Evolutionary conservation across 2,329 filamentous ascomycete genomes (phyloP).

Genomic region (Sphaceloma murrayae): DNA sequence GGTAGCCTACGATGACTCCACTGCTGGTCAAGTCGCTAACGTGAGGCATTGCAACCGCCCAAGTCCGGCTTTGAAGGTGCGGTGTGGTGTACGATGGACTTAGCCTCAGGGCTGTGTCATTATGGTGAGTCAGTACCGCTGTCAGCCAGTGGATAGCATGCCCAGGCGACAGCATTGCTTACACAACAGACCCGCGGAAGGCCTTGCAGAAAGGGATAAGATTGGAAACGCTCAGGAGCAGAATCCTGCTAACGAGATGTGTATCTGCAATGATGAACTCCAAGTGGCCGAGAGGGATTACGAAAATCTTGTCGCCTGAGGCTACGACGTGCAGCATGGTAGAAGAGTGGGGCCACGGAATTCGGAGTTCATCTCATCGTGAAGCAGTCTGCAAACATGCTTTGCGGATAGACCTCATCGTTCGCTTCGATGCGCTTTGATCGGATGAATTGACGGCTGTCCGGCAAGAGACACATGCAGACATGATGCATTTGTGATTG

Average conservation of each 20-base stretch:
- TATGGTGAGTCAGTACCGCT: conserved; percentile 2
- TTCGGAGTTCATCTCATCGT: conserved; percentile 14
- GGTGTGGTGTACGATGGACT: too few relatives aligned
- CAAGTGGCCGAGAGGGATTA: not conserved
- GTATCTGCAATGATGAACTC: not conserved
- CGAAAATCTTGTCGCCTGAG: conserved; percentile 10
- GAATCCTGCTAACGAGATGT: conserved; percentile 7
- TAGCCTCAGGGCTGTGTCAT: too few relatives aligned
- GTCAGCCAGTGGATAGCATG: not conserved
- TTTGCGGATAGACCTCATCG: too few relatives aligned
- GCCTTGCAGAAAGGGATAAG: too few relatives aligned
- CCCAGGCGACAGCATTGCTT: conserved; percentile 1
- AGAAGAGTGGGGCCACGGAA: conserved; percentile 6
- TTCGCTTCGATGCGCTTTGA: too few relatives aligned
- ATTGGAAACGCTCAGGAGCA: too few relatives aligned
- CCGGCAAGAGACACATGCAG: too few relatives aligned
- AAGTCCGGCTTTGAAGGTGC: conserved; percentile 7
- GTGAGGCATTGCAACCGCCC: not conserved
- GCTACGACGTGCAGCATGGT: conserved; percentile 3
- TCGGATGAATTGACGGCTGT: too few relatives aligned
- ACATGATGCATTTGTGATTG: too few relatives aligned
- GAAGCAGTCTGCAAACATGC: conserved; percentile 1
- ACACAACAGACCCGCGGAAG: too few relatives aligned
- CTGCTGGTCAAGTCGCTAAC: too few relatives aligned
- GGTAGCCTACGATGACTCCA: conserved; percentile 9